Evolutionary conservation across 2,329 filamentous ascomycete genomes (phyloP).

Genomic region (Aplosporella prunicola): DNA sequence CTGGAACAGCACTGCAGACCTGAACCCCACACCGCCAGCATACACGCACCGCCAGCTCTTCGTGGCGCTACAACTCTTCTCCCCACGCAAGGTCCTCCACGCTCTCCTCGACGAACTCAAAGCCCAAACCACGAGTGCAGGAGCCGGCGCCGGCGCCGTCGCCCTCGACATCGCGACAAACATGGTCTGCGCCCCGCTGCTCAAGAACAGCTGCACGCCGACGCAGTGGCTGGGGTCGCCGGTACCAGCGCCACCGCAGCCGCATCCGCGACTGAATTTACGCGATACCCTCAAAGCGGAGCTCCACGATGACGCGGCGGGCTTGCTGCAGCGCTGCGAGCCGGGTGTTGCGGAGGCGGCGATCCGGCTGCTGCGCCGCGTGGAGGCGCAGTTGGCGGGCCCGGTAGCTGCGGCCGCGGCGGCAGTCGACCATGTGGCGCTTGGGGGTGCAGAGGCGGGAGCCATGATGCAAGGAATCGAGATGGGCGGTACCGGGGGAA

Average conservation of each 20-base stretch:
- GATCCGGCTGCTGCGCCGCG: constrained; percentile 52
- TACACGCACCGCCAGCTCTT: constrained; percentile 67
- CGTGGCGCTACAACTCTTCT: constrained; percentile 50
- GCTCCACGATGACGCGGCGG: constrained; percentile 49
- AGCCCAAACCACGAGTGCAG: constrained; percentile 50
- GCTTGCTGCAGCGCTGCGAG: constrained; percentile 49
- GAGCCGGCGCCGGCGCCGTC: constrained; percentile 48
- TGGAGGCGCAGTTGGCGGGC: constrained; percentile 52
- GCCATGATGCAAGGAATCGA: constrained; percentile 9
- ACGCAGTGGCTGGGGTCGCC: constrained; percentile 25
- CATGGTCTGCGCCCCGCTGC: constrained; percentile 56
- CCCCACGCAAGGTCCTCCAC: constrained; percentile 50
- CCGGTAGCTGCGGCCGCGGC: constrained; percentile 1
- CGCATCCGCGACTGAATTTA: constrained; percentile 40
- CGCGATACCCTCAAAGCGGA: constrained; percentile 51
- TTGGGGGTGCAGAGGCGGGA: constrained; percentile 1
- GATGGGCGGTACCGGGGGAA: constrained; percentile 3
- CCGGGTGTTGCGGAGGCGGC: constrained; percentile 50
- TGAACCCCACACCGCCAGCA: constrained; percentile 46
- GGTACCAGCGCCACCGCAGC: constrained; percentile 19
- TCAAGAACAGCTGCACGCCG: constrained; percentile 26
- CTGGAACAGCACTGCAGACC: constrained; percentile 50
- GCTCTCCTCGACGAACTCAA: constrained; percentile 60
- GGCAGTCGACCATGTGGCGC: constrained; percentile 2
- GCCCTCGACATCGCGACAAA: constrained; percentile 61